These are phyloP conservation scores for Gossypium bickii DNA, from an alignment of 345 rosid genomes.

Conservation along the genomic window DNA sequence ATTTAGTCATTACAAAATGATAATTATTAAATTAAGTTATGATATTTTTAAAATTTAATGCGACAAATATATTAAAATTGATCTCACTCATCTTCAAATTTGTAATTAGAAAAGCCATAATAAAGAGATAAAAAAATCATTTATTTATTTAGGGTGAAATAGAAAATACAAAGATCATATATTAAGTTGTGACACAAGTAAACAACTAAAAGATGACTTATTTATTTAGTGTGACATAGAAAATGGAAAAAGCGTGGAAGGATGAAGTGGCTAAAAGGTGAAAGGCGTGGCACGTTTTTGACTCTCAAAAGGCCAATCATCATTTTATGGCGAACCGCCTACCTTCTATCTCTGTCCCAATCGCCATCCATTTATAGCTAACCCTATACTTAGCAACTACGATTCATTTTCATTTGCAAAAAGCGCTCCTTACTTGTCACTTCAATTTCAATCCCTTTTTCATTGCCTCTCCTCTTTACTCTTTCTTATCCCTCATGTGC, in stretches of 20 bases:
- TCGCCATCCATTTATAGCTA: not conserved
- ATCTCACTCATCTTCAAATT: too few species aligned
- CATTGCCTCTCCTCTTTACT: not conserved
- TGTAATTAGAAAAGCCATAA: too few species aligned
- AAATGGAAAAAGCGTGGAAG: not conserved
- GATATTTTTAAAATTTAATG: too few species aligned
- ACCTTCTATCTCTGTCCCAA: not conserved
- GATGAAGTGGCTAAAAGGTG: slow-evolving; percentile 1
- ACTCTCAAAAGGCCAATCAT: not conserved
- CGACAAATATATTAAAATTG: too few species aligned
- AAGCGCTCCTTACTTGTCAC: not conserved
- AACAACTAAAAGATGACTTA: too few species aligned
- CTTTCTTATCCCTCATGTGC: not conserved
- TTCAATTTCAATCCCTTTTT: not conserved
- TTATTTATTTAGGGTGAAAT: too few species aligned
- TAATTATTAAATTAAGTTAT: too few species aligned
- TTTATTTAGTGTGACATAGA: too few species aligned
- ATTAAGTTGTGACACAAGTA: too few species aligned
- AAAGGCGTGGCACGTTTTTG: slow-evolving; percentile 12
- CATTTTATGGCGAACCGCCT: not conserved
- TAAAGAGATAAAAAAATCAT: too few species aligned
- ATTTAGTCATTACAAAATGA: too few species aligned
- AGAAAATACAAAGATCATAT: not conserved
- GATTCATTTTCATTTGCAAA: not conserved
- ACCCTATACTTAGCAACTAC: not conserved